phyloP scores from a whole-genome alignment of 495 filamentous ascomycete species.

The Chaetomium cochliodes region DNA sequence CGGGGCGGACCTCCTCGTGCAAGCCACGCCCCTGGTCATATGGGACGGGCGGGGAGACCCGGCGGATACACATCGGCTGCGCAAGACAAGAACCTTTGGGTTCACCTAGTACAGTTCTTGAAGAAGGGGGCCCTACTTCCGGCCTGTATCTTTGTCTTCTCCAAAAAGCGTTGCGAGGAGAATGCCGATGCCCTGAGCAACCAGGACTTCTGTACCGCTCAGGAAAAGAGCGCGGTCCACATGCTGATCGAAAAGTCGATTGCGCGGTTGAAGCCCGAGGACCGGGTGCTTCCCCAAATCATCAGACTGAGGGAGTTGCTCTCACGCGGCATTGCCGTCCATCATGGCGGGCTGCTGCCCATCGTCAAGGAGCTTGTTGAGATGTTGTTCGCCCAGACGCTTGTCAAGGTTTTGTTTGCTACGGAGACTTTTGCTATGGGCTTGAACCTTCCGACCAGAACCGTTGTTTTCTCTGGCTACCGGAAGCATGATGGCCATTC shows the following conservation, averaged over 20 bases:
- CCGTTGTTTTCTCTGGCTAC: slow-evolving; percentile 96
- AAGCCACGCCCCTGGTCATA: slow-evolving; percentile 67
- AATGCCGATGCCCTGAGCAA: slow-evolving; percentile 94
- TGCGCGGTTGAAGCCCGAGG: slow-evolving; percentile 86
- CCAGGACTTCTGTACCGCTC: slow-evolving; percentile 86
- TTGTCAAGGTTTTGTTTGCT: slow-evolving; percentile 95
- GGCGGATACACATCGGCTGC: slow-evolving; percentile 80
- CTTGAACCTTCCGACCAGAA: slow-evolving; percentile 89
- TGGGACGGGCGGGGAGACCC: slow-evolving; percentile 80
- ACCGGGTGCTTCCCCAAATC: slow-evolving; percentile 85
- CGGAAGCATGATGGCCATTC: slow-evolving; percentile 90
- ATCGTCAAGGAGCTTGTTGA: slow-evolving; percentile 99
- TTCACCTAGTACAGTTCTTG: slow-evolving; percentile 86
- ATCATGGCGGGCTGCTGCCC: slow-evolving; percentile 90
- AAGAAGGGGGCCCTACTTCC: slow-evolving; percentile 83
- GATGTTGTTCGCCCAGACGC: slow-evolving; percentile 88
- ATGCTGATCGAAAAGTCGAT: slow-evolving; percentile 98
- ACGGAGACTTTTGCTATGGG: slow-evolving; percentile 99
- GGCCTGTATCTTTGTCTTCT: slow-evolving; percentile 96
- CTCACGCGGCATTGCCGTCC: slow-evolving; percentile 86
- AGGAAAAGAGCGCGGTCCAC: slow-evolving; percentile 92
- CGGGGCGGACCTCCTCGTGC: slow-evolving; percentile 58
- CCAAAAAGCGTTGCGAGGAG: slow-evolving; percentile 93
- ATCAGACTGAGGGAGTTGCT: slow-evolving; percentile 81
- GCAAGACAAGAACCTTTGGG: slow-evolving; percentile 96